Percentiles rank a stretch among this genome's conserved stretches.
phyloP scores from a whole-genome alignment of 2,329 filamentous ascomycete species.

The Hypoxylon sp. region DNA sequence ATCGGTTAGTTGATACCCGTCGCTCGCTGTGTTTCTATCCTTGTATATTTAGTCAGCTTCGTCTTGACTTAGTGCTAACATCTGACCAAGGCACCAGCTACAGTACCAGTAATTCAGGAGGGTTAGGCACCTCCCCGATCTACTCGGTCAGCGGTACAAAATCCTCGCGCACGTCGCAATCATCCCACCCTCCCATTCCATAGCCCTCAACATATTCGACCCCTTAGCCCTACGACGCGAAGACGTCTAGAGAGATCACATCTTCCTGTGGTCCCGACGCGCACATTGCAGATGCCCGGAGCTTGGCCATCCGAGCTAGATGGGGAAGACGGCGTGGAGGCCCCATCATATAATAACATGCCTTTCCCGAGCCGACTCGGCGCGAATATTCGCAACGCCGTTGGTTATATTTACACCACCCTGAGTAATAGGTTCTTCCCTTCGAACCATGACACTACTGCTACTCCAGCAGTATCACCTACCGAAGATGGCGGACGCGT shows the following conservation, averaged over 20 bases:
- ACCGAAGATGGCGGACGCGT: slow-evolving; percentile 29
- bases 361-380: slow-evolving; percentile 17
- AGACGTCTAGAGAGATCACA: neutral
- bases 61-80: slow-evolving; percentile 21
- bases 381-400: slow-evolving; percentile 28
- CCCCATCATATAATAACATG: slow-evolving; percentile 19
- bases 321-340: slow-evolving; percentile 16
- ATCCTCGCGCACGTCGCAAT: neutral
- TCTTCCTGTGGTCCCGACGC: neutral
- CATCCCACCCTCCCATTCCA: slow-evolving; percentile 1
- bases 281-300: slow-evolving; percentile 35
- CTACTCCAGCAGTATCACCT: slow-evolving; percentile 6
- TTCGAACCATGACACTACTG: slow-evolving; percentile 5
- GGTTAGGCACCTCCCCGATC: slow-evolving; percentile 35
- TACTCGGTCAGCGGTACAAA: neutral
- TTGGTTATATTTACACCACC: slow-evolving; percentile 25
- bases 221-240: slow-evolving; percentile 19
- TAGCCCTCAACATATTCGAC: slow-evolving; percentile 4
- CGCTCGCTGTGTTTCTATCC: neutral
- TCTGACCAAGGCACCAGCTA: slow-evolving; percentile 5
- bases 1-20: slow-evolving; percentile 25
- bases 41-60: slow-evolving; percentile 3
- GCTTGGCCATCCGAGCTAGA: slow-evolving; percentile 39
- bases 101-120: slow-evolving; percentile 12
- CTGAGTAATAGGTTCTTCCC: slow-evolving; percentile 29